Base-by-base conservation (phyloP, 768 basidiomycete genomes). In the Russula griseocarnosa region DNA sequence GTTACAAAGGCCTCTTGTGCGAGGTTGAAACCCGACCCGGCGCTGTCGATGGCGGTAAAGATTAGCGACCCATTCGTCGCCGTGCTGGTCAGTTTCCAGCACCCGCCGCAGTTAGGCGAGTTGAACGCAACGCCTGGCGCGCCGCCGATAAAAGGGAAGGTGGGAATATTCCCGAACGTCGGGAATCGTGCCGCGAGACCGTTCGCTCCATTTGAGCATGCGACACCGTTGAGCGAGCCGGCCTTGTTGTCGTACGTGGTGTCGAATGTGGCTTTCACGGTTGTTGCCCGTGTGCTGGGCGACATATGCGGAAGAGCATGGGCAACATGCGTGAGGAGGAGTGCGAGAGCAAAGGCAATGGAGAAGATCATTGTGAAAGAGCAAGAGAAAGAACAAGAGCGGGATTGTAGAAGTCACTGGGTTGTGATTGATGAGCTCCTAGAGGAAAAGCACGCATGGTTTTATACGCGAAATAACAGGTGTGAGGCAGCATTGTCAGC, bases 61-160 rank as follows among this genome's bases (percentile, higher is more conserved):
- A 76, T 78, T 71, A 86, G 75, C 59, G 70, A 78, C 8, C 3
- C 11, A 4, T 13, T 13, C 36, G 60, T 63, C 77, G 28, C 67
- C 69, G 1, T 76, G 72, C 78, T 86, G 7, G 79, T 79, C 65
- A 87, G 70, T 62, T 77, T 60, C 84, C 84, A 88, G 73, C 87
- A 88, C 28, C 79, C 78, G 3, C 84, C 84, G 68, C 86, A 88
- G 51, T 76, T 73, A 2, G 71, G 63, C 1, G 83, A 86, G 71
- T 82, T 77, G 73, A 74, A 86, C 9, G 70, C 72, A 60, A 87
- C 74, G 42, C 78, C 82, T 16, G 76, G 74, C 1, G 78, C 81
- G 1, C 82, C 86, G 38, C 84, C 85, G 69, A 88, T 84, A 71
- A 76, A 70, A 1, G 86, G 85, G 76, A 85, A 88, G 52, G 73